Evolutionary conservation across 371 early-diverging fungal species (phyloP).

Genomic region (Mucor piriformis): DNA sequence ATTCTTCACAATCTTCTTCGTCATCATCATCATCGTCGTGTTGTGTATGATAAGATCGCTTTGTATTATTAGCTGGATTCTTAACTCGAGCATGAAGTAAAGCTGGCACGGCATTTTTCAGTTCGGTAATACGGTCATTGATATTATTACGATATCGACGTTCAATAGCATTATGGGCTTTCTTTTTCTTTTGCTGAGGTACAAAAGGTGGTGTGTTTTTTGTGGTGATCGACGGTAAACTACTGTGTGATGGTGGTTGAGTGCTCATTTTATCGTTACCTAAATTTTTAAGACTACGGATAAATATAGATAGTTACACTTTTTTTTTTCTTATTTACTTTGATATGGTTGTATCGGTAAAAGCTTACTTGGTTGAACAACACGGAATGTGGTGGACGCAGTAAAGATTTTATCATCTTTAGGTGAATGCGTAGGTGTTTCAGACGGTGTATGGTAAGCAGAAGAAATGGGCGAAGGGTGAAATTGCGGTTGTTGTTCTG

Average conservation of each 20-base stretch:
- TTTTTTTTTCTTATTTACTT: too few species aligned
- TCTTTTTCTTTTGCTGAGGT: conserved; percentile 77
- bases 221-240: background rate
- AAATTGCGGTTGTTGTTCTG: background rate
- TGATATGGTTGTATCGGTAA: background rate
- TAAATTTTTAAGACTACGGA: background rate
- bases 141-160: conserved; percentile 94
- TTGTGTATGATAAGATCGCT: conserved; percentile 4
- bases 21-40: conserved; percentile 32
- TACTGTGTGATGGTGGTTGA: background rate
- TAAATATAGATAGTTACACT: too few species aligned
- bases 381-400: background rate
- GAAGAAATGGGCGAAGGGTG: conserved; percentile 6
- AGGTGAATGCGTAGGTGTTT: conserved; percentile 21
- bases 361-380: background rate
- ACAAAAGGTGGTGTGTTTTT: conserved; percentile 19
- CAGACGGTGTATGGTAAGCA: conserved; percentile 8
- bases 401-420: conserved; percentile 12
- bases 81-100: conserved; percentile 65
- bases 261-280: background rate
- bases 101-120: conserved; percentile 85
- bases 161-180: conserved; percentile 94
- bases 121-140: conserved; percentile 88
- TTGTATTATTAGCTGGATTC: conserved; percentile 28
- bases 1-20: conserved; percentile 54